Conservation (phyloP, 2,329 filamentous ascomycete genomes). For the Ramichloridium luteum region DNA sequence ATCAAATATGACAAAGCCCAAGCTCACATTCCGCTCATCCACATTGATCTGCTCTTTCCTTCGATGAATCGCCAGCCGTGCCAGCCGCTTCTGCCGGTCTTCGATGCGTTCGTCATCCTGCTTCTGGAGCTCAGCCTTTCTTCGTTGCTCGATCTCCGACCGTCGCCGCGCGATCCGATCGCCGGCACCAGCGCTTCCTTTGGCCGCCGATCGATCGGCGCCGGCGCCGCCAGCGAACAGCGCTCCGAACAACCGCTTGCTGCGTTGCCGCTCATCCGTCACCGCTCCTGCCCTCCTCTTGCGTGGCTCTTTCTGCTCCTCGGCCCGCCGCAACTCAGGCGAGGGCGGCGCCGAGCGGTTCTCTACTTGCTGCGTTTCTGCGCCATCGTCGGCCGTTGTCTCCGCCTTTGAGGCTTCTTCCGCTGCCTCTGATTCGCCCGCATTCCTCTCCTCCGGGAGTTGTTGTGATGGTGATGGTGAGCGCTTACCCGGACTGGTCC, state of each 20-base stretch:
- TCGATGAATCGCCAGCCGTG: slow-evolving; percentile 39
- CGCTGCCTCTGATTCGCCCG: too few relatives aligned
- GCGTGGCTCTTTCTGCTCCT: slow-evolving; percentile 8
- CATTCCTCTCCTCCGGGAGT: slow-evolving; percentile 1
- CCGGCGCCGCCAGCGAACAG: slow-evolving; percentile 10
- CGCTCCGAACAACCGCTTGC: slow-evolving; percentile 71
- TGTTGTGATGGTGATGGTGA: slow-evolving; percentile 10
- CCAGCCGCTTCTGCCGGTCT: slow-evolving; percentile 51
- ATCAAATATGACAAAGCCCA: slow-evolving; percentile 1
- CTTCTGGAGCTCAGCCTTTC: slow-evolving; percentile 53
- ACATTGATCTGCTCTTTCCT: slow-evolving; percentile 60
- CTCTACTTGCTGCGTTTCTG: slow-evolving; percentile 5
- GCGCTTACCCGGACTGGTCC: slow-evolving; percentile 21
- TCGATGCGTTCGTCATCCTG: slow-evolving; percentile 61
- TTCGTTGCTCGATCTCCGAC: slow-evolving; percentile 72
- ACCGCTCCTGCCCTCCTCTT: slow-evolving; percentile 13
- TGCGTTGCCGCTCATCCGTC: slow-evolving; percentile 67
- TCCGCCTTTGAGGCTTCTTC: slow-evolving; percentile 3
- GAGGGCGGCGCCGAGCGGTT: slow-evolving; percentile 1
- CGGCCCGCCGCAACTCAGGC: slow-evolving; percentile 6
- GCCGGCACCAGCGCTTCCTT: slow-evolving; percentile 6
- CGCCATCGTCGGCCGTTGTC: slow-evolving; percentile 2
- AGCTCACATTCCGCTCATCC: slow-evolving; percentile 62
- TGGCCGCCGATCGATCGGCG: too few relatives aligned
- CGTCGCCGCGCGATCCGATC: slow-evolving; percentile 55